Evolutionary conservation across 306 rosid genomes (phyloP), one percentile per base, ranked within the genome.

Genomic region (Quercus berberidifolia): DNA sequence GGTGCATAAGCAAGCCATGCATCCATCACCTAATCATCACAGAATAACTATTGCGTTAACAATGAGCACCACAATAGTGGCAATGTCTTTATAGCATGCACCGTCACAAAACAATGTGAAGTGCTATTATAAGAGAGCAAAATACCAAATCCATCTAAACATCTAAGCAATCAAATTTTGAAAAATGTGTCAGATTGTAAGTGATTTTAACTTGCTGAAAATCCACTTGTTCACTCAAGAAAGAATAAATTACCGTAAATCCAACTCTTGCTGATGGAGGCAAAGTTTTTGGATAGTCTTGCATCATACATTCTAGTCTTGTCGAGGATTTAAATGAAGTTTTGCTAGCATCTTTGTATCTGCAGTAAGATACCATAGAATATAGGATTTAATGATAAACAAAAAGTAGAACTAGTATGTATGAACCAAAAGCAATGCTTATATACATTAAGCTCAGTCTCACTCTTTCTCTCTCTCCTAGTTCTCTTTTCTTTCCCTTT

Each of bases 271-370:
- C 93, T 30, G 94, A 80, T 63, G 93, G 86, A 74, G 96, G 88
- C 82, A 95, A 87, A 52, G 99, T 95, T 89, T 86, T 89, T 56
- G 99, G 99, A 77, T 95, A 95, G 86, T 93, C 99, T 86, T 95
- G 98, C 99, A 95, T 95, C 99, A 95, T 93, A 83, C 99, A 95
- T 78, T 95, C 99, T 28, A 95, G 90, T 14, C 98, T 88, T 74
- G 98, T 95, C 77, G 98, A 93, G 78, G 99, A 95, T 88, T 95
- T 95, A 73, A 95, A 95, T 65, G 98, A 87, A 52, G 93, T 91
- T 83, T 90, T 95, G 85, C 90, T 95, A 75, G 99, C 85, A 91
- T 95, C 99, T 87, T 95, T 93, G 68, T 95, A 95, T 87, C 99
- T 95, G 81, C 78, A 83, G 83, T 20, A 76, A 74, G 76, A 74